phyloP scores from a whole-genome alignment of 225 moss, liverwort and hornwort species.

The Sphagnum contortum region DNA sequence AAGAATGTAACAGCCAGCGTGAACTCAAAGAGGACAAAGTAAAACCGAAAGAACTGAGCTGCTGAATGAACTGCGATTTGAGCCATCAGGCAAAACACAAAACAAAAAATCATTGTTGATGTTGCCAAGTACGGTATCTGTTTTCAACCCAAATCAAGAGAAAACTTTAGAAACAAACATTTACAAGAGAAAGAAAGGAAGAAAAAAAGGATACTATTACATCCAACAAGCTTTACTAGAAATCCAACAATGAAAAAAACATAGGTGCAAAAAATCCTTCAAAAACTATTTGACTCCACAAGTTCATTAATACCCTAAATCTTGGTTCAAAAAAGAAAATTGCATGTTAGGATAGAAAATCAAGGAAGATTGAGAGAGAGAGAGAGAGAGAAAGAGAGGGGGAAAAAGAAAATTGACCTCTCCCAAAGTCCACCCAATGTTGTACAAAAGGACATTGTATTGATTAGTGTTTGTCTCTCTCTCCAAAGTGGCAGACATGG shows the following conservation, averaged over 20 bases:
- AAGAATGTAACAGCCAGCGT: constrained; percentile 67
- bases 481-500: constrained; percentile 10
- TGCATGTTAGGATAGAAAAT: too few species aligned
- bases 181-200: too few species aligned
- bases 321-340: too few species aligned
- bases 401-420: constrained; percentile 42
- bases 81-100: constrained; percentile 76
- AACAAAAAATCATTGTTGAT: constrained; percentile 49
- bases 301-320: too few species aligned
- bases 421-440: constrained; percentile 40
- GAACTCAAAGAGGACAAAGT: constrained; percentile 62
- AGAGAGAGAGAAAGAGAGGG: too few species aligned
- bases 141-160: neutral
- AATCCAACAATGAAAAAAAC: too few species aligned
- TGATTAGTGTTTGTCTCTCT: constrained; percentile 46
- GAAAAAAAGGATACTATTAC: too few species aligned
- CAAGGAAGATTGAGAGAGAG: too few species aligned
- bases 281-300: too few species aligned
- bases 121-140: constrained; percentile 71
- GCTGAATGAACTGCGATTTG: constrained; percentile 58
- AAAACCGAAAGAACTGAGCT: constrained; percentile 69
- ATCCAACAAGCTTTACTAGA: too few species aligned
- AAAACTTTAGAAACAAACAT: too few species aligned
- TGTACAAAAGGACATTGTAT: constrained; percentile 38
- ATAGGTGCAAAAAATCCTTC: too few species aligned